Conservation (phyloP, 164 flowering plant genomes). For the Tetracentron sinense region DNA sequence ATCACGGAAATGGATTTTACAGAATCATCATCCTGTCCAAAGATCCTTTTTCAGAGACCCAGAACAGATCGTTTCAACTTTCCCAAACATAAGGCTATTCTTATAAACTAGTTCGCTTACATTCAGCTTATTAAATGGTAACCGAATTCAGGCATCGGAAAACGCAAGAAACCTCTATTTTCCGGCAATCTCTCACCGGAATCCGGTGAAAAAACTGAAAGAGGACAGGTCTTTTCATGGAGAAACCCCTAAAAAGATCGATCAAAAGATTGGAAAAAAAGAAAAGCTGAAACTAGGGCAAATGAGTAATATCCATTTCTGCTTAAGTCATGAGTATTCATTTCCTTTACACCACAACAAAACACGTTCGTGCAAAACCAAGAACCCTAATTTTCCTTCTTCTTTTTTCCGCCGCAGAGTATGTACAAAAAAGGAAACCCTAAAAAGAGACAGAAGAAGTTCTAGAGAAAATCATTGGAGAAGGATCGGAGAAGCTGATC, state of each 20-base stretch:
- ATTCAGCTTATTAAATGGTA: too few relatives aligned
- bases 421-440: not conserved
- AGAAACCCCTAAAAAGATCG: not conserved
- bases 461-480: conserved; percentile 13
- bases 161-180: not conserved
- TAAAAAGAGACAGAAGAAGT: not conserved
- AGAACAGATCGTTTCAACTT: not conserved
- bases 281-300: not conserved
- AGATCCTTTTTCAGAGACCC: not conserved
- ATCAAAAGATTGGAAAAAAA: too few relatives aligned
- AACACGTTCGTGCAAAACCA: too few relatives aligned
- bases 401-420: not conserved
- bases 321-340: not conserved
- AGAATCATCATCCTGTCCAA: not conserved
- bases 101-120: not conserved
- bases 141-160: not conserved
- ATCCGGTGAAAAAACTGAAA: not conserved
- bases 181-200: not conserved
- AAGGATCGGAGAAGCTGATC: conserved; percentile 25
- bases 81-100: not conserved
- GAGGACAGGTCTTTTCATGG: not conserved
- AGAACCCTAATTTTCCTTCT: not conserved
- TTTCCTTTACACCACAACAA: not conserved
- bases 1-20: conserved; percentile 1
- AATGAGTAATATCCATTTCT: not conserved